Evolutionary conservation across 148 eudicot genomes (phyloP).

Genomic region (Rhododendron vialii): DNA sequence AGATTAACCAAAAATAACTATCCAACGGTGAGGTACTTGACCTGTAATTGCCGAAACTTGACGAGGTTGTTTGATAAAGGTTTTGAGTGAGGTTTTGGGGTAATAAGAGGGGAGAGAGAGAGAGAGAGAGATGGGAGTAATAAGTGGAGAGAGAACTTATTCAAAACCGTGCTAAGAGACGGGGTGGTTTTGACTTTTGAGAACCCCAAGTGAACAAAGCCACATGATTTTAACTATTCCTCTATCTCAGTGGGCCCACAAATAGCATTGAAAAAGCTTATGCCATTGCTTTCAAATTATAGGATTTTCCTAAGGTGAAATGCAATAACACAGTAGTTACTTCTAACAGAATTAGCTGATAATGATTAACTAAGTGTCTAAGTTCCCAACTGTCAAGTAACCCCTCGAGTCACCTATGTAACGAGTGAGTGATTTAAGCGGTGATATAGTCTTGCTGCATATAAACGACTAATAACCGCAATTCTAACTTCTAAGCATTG

Average conservation of each 20-base stretch:
- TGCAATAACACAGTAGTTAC: not conserved
- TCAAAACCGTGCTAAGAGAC: too few species aligned
- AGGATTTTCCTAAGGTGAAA: not conserved
- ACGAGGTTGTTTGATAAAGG: too few species aligned
- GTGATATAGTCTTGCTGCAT: not conserved
- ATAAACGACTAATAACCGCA: not conserved
- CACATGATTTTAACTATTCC: not conserved
- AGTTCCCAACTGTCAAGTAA: not conserved
- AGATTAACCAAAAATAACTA: not conserved
- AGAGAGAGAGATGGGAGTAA: too few species aligned
- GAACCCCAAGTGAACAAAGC: too few species aligned
- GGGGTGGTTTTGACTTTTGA: too few species aligned
- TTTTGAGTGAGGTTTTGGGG: too few species aligned
- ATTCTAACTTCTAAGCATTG: not conserved
- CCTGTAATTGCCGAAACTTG: not conserved
- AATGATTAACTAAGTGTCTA: not conserved
- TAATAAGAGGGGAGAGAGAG: too few species aligned
- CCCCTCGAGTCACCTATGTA: not conserved
- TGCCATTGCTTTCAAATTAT: not conserved
- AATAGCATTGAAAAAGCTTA: not conserved
- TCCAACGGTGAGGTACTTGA: not conserved
- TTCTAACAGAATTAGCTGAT: not conserved
- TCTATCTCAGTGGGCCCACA: not conserved
- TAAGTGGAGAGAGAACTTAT: too few species aligned
- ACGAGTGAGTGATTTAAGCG: not conserved